Base-by-base conservation (phyloP, 768 basidiomycete genomes). In the Auriscalpium orientale region DNA sequence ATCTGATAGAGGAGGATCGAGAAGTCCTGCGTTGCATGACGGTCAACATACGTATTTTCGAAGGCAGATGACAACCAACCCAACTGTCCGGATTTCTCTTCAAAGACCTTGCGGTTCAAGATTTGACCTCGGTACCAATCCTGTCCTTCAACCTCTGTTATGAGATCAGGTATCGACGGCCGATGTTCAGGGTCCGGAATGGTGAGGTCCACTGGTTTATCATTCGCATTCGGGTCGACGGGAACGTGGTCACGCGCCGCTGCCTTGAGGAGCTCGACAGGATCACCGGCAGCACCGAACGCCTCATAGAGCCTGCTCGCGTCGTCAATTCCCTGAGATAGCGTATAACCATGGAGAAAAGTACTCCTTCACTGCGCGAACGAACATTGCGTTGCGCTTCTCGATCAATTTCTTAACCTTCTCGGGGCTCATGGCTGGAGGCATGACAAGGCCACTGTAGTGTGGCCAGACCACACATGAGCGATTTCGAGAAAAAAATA, bases 101-200 rank as follows among this genome's bases (percentile, higher is more conserved):
- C 75, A 18, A 84, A 72, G 0, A 76, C 79, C 47, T 79, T 76
- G 38, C 78, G 74, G 55, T 81, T 72, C 5, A 76, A 74, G 34
- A 95, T 87, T 69, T 93, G 89, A 18, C 78, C 78, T 50, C 72
- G 72, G 66, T 89, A 94, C 83, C 87, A 87, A 0, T 75, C 71
- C 56, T 84, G 78, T 34, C 72, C 69, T 53, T 69, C 68, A 5
- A 92, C 64, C 51, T 89, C 84, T 10, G 71, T 68, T 49, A 94
- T 71, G 33, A 92, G 70, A 5, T 71, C 68, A 12, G 76, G 70
- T 7, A 93, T 80, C 1, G 84, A 71, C 28, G 78, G 80, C 16
- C 91, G 77, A 28, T 79, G 70, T 22, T 76, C 70, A 3, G 79
- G n/a, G 68, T 68, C 13, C 78, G 79, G 52, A 61, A 9, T 56